Base-by-base conservation (phyloP, 163 green algal genomes). In the Coccomyxa subellipsoidea region DNA sequence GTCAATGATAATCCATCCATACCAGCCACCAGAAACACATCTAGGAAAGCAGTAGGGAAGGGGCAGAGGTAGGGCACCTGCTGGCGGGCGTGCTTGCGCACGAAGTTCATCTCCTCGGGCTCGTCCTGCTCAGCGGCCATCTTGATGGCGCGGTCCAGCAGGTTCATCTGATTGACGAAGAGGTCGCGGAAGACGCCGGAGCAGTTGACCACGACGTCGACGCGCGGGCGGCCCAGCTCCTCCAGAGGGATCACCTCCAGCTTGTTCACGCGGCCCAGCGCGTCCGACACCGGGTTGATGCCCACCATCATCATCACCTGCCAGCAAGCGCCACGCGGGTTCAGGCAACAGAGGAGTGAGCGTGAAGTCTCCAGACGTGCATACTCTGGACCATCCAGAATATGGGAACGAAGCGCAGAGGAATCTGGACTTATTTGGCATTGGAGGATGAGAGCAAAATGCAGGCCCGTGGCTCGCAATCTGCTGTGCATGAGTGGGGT, bases 171-270 rank as follows among this genome's bases (percentile, higher is more conserved):
- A 94, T 99, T 99, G 80, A 99, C 94, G 83, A 99, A 99, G 70
- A 99, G 90, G 89, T 99, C 96, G 69, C 96, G 91, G 96, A 99
- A 99, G 9, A 99, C 95, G 59, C 96, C 96, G 12, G 94, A 98
- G 94, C 96, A 99, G 93, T 99, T 99, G 77, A 99, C 96, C 34
- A 99, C 95, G 7, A 99, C 96, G 86, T 99, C 96, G 8, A 99
- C 88, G 73, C 96, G 94, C 0, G 96, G 96, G 35, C 96, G 88
- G 77, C 93, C 92, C 81, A 99, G 94, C 91, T 99, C 96, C 92
- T 98, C 96, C 80, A 99, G 89, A 0, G 96, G 91, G 69, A 99
- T 98, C 29, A 99, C 91, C 92, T 99, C 94, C 71, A 99, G 90
- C 96, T 99, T 99, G 96, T 99, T 99, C n/a, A 99, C 96, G 73